Conservation (phyloP, 78 protist genomes). For the Dictyostelium citrinum region DNA sequence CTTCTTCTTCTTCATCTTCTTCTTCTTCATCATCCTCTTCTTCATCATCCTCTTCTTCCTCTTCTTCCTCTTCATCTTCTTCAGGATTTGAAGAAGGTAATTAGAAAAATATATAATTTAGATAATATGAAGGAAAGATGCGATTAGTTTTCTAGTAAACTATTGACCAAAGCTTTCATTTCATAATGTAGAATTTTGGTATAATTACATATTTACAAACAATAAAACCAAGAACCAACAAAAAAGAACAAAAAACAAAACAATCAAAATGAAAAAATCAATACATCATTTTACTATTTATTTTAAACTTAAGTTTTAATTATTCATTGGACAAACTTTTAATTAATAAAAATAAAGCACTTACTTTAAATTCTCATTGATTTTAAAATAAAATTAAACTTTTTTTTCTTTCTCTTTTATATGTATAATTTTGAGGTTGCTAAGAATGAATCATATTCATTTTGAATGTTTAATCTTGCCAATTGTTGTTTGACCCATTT, state of each 20-base stretch:
- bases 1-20: not conserved
- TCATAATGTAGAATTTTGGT: not conserved
- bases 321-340: not conserved
- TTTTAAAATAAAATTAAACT: not conserved
- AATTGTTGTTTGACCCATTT: constrained; percentile 33
- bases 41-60: not conserved
- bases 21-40: not conserved
- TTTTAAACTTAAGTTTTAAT: not conserved
- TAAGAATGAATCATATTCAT: not conserved
- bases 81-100: not conserved
- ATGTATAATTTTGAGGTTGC: not conserved
- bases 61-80: not conserved
- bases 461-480: not conserved
- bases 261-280: not conserved
- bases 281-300: no score
- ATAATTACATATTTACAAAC: not conserved
- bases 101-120: not conserved
- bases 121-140: no score
- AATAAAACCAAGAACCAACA: not conserved
- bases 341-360: not conserved
- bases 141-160: not conserved
- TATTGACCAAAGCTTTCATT: not conserved
- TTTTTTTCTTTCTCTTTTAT: not conserved
- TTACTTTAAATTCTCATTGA: not conserved
- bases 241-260: no score